These are phyloP conservation scores for Mortierella sp. DNA, from an alignment of 371 early-diverging fungal species.

Conservation along the genomic window DNA sequence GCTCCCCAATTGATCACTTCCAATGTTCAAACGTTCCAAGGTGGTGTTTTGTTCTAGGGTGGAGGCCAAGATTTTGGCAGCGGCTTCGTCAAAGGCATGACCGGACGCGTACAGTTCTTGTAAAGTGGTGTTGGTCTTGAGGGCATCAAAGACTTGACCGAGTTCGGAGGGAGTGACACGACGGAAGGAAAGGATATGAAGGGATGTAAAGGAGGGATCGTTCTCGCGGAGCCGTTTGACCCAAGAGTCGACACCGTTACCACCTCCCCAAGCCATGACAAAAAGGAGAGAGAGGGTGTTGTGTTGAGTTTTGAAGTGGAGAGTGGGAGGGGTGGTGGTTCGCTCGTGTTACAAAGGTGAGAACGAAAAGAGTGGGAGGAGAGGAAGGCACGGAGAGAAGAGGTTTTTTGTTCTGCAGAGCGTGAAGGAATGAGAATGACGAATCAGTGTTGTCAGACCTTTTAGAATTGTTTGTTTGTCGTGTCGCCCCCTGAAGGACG, in stretches of 20 bases:
- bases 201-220: constrained; percentile 60
- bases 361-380: too few relatives aligned
- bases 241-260: constrained; percentile 66
- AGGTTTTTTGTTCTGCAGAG: background rate
- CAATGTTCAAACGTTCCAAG: constrained; percentile 60
- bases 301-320: background rate
- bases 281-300: background rate
- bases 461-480: too few relatives aligned
- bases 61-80: constrained; percentile 56
- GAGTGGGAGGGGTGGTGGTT: background rate
- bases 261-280: constrained; percentile 70
- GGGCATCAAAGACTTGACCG: constrained; percentile 60
- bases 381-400: too few relatives aligned
- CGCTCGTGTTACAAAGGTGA: too few relatives aligned
- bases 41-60: constrained; percentile 63
- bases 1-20: constrained; percentile 57
- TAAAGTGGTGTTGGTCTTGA: constrained; percentile 60
- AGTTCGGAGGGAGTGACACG: constrained; percentile 61
- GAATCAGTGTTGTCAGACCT: too few relatives aligned
- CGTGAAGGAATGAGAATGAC: constrained; percentile 4
- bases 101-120: constrained; percentile 68
- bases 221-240: constrained; percentile 64
- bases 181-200: constrained; percentile 72
- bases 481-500: too few relatives aligned
- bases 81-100: constrained; percentile 57